Evolutionary conservation across 345 rosid genomes (phyloP).

Genomic region (Cardamine chenopodiifolia): DNA sequence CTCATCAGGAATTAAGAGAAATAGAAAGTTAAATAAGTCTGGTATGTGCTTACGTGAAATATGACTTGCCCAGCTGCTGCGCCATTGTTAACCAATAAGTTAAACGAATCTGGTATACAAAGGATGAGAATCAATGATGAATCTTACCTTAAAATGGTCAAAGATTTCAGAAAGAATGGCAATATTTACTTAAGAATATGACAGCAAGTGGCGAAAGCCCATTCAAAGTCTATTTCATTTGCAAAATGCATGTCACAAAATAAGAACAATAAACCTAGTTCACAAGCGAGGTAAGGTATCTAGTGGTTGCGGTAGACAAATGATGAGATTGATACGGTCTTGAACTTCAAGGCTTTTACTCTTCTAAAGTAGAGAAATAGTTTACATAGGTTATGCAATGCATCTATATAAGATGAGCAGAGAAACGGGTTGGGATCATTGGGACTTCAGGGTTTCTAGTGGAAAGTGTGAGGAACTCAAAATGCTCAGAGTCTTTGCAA

Average conservation of each 20-base stretch:
- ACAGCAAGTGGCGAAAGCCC: background rate
- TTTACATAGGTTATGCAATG: background rate
- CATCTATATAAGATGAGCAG: background rate
- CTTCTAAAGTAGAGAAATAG: background rate
- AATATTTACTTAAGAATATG: background rate
- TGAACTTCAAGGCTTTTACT: background rate
- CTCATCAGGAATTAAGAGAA: slow-evolving; percentile 5
- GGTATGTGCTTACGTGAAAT: slow-evolving; percentile 68
- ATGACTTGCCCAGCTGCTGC: slow-evolving; percentile 96
- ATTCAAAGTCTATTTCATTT: background rate
- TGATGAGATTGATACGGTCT: background rate
- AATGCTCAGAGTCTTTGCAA: background rate
- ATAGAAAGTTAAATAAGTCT: background rate
- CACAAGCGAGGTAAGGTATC: background rate
- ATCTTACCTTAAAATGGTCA: background rate
- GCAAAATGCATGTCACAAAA: background rate
- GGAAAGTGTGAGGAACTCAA: background rate
- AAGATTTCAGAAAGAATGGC: background rate
- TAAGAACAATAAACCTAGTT: background rate
- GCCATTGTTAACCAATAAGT: slow-evolving; percentile 90
- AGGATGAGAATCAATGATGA: slow-evolving; percentile 1
- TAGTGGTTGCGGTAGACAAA: background rate
- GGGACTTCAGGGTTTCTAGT: background rate
- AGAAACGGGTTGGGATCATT: background rate
- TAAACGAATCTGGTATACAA: slow-evolving; percentile 75